Evolutionary conservation across 169 alveolate species (phyloP).

Genomic region (Eimeria praecox): DNA sequence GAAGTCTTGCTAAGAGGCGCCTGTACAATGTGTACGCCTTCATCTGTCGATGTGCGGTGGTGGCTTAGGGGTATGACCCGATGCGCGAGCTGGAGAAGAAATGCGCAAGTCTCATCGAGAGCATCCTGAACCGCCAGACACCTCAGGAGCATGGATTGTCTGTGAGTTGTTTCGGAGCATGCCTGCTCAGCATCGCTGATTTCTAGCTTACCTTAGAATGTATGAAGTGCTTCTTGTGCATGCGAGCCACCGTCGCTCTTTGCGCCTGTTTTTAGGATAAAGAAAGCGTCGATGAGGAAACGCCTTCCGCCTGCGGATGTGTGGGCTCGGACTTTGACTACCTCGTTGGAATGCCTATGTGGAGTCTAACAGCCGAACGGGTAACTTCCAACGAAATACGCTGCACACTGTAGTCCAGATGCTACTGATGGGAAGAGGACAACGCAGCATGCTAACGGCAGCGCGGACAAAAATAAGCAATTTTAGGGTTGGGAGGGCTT

Average conservation of each 20-base stretch:
- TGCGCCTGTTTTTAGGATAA: background rate
- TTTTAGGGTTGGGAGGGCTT: background rate
- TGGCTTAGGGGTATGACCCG: conserved; percentile 76
- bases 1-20: background rate
- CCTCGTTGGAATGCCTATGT: conserved; percentile 96
- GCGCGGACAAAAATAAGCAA: background rate
- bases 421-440: background rate
- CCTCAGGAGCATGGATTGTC: conserved; percentile 69
- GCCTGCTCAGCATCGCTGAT: background rate
- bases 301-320: conserved; percentile 59
- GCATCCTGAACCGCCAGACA: conserved; percentile 53
- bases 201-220: background rate
- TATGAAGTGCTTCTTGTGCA: background rate
- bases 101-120: conserved; percentile 41
- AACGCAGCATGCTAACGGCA: background rate
- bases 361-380: conserved; percentile 96
- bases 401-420: background rate
- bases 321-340: conserved; percentile 93
- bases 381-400: conserved; percentile 80
- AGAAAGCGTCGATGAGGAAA: conserved; percentile 59
- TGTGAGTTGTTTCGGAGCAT: conserved; percentile 6
- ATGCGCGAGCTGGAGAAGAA: conserved; percentile 72
- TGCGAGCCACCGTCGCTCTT: background rate
- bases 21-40: background rate
- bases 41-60: background rate